A percentile compares a stretch with the other conserved stretches of the same genome.
Conservation (phyloP, 208 protist genomes). For the Crithidia acanthocephali region DNA sequence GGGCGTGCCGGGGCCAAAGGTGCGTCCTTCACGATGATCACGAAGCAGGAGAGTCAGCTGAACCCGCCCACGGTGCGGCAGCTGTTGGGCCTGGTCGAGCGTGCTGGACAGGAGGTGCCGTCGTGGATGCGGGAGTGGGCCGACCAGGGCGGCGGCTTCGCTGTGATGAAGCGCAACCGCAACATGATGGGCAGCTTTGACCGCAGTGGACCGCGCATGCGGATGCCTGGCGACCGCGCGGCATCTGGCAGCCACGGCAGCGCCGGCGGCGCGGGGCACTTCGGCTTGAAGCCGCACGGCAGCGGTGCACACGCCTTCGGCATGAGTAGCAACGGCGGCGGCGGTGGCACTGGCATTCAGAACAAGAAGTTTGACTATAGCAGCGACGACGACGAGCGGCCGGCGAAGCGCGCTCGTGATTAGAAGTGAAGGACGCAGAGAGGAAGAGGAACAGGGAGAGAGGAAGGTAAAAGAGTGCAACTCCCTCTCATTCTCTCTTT, state of each 20-base stretch:
- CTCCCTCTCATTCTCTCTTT: background rate
- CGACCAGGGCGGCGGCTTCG: slow-evolving; percentile 41
- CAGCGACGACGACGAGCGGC: slow-evolving; percentile 58
- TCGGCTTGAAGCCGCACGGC: slow-evolving; percentile 31
- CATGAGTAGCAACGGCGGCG: too few species aligned
- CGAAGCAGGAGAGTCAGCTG: slow-evolving; percentile 89
- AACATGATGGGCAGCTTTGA: slow-evolving; percentile 66
- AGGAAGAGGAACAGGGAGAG: background rate
- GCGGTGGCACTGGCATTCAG: slow-evolving; percentile 33
- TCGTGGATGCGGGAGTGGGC: slow-evolving; percentile 80
- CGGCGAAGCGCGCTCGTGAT: slow-evolving; percentile 42
- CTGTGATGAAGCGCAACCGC: slow-evolving; percentile 66
- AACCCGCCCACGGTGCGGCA: slow-evolving; percentile 81
- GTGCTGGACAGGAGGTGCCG: slow-evolving; percentile 75
- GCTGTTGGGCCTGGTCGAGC: slow-evolving; percentile 70
- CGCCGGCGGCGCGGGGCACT: slow-evolving; percentile 12
- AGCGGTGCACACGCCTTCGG: slow-evolving; percentile 47
- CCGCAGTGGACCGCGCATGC: slow-evolving; percentile 47
- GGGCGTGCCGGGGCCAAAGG: slow-evolving; percentile 91
- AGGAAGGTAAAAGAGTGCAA: background rate
- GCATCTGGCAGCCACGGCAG: slow-evolving; percentile 24
- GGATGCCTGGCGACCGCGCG: slow-evolving; percentile 46
- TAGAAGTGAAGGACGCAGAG: background rate
- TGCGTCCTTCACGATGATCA: slow-evolving; percentile 87
- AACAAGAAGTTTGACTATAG: slow-evolving; percentile 75